These are phyloP conservation scores for Babesia bigemina DNA, from an alignment of 169 alveolate species.

Conservation along the genomic window DNA sequence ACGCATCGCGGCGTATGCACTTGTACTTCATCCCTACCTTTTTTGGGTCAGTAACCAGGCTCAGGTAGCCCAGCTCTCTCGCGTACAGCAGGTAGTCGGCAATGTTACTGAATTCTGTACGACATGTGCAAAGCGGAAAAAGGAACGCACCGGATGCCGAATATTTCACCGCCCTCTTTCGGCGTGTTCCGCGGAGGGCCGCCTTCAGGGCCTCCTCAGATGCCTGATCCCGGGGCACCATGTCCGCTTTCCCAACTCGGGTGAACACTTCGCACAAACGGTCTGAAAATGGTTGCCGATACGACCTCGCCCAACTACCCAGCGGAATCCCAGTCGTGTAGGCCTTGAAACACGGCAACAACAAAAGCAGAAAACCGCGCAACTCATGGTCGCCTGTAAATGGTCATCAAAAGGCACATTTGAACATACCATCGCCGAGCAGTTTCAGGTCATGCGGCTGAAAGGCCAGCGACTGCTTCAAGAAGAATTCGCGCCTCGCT, in stretches of 20 bases:
- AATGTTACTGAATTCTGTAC: slow-evolving; percentile 41
- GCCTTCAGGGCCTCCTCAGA: slow-evolving; percentile 40
- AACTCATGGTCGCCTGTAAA: slow-evolving; percentile 62
- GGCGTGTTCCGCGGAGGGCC: slow-evolving; percentile 26
- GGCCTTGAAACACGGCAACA: slow-evolving; percentile 63
- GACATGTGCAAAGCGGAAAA: not conserved
- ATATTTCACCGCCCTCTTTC: slow-evolving; percentile 38
- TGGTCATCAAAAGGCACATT: not conserved
- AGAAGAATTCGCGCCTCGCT: slow-evolving; percentile 59
- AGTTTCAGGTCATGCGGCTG: slow-evolving; percentile 60
- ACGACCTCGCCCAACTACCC: slow-evolving; percentile 8
- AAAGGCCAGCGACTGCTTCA: slow-evolving; percentile 63
- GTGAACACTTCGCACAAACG: slow-evolving; percentile 45
- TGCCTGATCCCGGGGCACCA: slow-evolving; percentile 40
- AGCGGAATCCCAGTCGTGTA: slow-evolving; percentile 31
- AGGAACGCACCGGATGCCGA: slow-evolving; percentile 24
- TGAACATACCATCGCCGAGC: slow-evolving; percentile 36
- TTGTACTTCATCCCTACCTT: slow-evolving; percentile 6
- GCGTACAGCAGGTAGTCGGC: slow-evolving; percentile 67
- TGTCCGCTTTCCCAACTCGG: slow-evolving; percentile 39
- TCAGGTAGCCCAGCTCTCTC: slow-evolving; percentile 51
- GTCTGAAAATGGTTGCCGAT: not conserved
- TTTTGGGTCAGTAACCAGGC: not conserved
- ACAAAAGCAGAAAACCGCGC: slow-evolving; percentile 57
- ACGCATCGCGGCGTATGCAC: not conserved